Evolutionary conservation across 2,329 filamentous ascomycete species (phyloP), one percentile per base, ranked within the genome.

Genomic region (Pleurostoma richardsiae): DNA sequence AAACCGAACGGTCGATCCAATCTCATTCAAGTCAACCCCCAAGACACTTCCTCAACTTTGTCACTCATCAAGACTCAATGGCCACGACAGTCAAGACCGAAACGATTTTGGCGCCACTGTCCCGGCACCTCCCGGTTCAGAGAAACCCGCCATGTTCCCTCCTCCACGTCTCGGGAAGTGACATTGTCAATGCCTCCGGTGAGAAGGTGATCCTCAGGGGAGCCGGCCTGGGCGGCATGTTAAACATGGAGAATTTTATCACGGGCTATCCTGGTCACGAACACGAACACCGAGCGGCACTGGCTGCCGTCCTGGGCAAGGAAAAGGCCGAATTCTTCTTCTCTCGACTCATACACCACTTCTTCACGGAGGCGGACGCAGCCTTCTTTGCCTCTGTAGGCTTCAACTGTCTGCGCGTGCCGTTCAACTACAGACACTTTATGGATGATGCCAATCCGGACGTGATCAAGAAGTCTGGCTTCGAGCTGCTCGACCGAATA

Each of bases 301-400:
- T 83, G 62, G 63, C 72, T 1, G 66, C 72, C 46, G 74, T 77
- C 0, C 63, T 83, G 0, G 80, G 80, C 1, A 56, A 71, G 41
- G 71, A 82, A 42, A 81, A 79, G 54, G 74, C 76, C 42, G 69
- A 80, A 4, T 82, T 73, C 65, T 82, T 83, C 62, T 82, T 83
- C 52, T 76, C 82, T 52, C 72, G 70, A 50, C 73, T 73, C 54
- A 59, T 80, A 0, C 67, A 79, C 45, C 73, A 82, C 54, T 82
- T 81, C 67, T 83, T 82, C 60, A 76, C 73, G 5, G 75, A 78
- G 11, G 65, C 68, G 1, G 80, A 84, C 49, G 79, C 80, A 26
- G 70, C 73, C 30, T 82, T 80, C 60, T 79, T 80, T 52, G 72
- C 76, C 1, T 74, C 66, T 0, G 56, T 79, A 3, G 76, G 76